Evolutionary conservation across 1,284 basidiomycete genomes (phyloP), one percentile per base, ranked within the genome.

Genomic region (Boletellus deceptivus): DNA sequence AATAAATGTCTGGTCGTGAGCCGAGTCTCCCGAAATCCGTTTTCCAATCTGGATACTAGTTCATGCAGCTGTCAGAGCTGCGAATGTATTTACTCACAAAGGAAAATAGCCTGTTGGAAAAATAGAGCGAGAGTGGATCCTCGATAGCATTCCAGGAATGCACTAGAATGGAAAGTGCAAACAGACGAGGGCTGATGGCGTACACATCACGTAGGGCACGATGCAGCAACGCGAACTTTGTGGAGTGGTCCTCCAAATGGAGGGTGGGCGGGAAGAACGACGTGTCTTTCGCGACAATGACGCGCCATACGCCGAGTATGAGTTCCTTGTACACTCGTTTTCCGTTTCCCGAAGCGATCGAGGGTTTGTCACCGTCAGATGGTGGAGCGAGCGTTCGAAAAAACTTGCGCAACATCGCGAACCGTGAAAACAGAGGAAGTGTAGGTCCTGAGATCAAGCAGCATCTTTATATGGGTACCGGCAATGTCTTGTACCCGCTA

Each of bases 91-190:
- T 10, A 52, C 62, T 39, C 29, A 67, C 62, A 10, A 43, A 57
- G 40, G 54, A 59, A 31, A 65, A 45, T 20, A 63, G 20, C 16
- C 31, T 43, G 11, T 58, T 64, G 14, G 61, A 59, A 25, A 65
- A 44, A 48, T 67, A 59, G 16, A 63, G 50, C 9, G 50, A 55
- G 35, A 64, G 50, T 7, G 61, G 43, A 0, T 20, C 18, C 31
- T 65, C 56, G 17, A 65, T 49, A 6, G 59, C 45, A 46, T 39
- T 46, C 65, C 62, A 67, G 7, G 60, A 22, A 13, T 62, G 40
- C 3, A 38, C 27, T 16, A 60, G 3, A 6, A 64, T 17, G 11
- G 27, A 24, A 33, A 60, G 17, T n/a, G 13, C 17, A 35, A 64
- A 65, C 25, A 67, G 20, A 14, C 18, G 43, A 36, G 65, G 63